Evolutionary conservation across 2,329 filamentous ascomycete genomes (phyloP).

Genomic region (Claviceps quebecensis): DNA sequence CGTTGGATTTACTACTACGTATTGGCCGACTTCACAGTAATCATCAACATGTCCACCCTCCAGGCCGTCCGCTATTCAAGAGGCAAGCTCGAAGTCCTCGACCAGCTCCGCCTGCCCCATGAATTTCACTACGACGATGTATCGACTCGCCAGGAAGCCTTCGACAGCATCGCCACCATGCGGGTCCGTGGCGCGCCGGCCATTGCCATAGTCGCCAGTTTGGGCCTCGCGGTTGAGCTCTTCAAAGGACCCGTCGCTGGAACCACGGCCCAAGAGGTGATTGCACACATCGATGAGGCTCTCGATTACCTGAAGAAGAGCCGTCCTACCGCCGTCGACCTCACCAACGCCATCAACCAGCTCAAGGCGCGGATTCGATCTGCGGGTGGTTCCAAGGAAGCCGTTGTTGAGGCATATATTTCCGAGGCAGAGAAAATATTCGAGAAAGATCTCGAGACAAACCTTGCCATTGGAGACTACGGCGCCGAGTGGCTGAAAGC

Average conservation of each 20-base stretch:
- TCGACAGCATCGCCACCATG: slow-evolving; percentile 74
- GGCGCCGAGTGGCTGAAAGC: slow-evolving; percentile 72
- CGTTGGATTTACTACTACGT: no score
- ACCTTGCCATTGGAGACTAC: slow-evolving; percentile 68
- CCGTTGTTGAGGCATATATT: slow-evolving; percentile 58
- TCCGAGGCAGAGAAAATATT: slow-evolving; percentile 75
- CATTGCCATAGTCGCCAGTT: slow-evolving; percentile 92
- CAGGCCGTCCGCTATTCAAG: slow-evolving; percentile 66
- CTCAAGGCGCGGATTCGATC: slow-evolving; percentile 51
- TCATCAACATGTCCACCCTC: slow-evolving; percentile 39
- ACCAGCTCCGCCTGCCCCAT: slow-evolving; percentile 72
- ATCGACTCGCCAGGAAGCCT: slow-evolving; percentile 57
- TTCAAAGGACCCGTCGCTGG: slow-evolving; percentile 36
- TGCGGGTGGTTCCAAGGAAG: slow-evolving; percentile 29
- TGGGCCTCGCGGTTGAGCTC: slow-evolving; percentile 78
- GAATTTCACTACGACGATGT: slow-evolving; percentile 66
- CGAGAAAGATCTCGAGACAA: slow-evolving; percentile 73
- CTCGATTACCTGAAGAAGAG: slow-evolving; percentile 80
- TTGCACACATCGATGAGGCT: slow-evolving; percentile 59
- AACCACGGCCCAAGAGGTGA: slow-evolving; percentile 37
- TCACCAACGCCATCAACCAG: slow-evolving; percentile 76
- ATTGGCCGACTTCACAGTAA: no score
- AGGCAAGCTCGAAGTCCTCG: slow-evolving; percentile 61
- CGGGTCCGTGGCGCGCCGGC: slow-evolving; percentile 69
- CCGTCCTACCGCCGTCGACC: slow-evolving; percentile 85